Evolutionary conservation across 257 asterid species (phyloP).

Genomic region (Thymus quinquecostatus): DNA sequence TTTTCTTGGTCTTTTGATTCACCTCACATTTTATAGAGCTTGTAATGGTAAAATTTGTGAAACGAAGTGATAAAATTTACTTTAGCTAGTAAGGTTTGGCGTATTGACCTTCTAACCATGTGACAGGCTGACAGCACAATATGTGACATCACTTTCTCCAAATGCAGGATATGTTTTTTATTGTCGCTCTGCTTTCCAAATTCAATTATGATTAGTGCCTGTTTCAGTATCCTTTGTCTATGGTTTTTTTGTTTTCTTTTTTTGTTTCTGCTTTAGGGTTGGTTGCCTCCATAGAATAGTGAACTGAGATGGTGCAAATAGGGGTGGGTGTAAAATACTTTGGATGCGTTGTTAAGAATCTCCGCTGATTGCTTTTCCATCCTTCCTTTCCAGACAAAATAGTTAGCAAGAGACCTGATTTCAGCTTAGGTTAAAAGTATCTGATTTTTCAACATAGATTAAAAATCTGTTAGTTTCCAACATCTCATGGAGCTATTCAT

Average conservation of each 20-base stretch:
- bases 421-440: too few relatives aligned
- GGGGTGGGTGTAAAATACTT: conserved; percentile 10
- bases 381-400: conserved; percentile 9
- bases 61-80: conserved; percentile 18
- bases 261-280: background rate
- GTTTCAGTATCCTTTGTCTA: background rate
- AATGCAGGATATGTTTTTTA: conserved; percentile 1
- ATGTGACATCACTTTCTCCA: conserved; percentile 7
- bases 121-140: background rate
- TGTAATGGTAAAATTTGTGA: conserved; percentile 4
- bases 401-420: background rate
- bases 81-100: conserved; percentile 21
- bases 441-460: too few relatives aligned
- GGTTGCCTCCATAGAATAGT: conserved; percentile 9
- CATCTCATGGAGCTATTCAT: conserved; percentile 5
- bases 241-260: conserved; percentile 7
- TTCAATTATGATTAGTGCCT: background rate
- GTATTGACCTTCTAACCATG: conserved; percentile 11
- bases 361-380: background rate
- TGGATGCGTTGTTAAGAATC: conserved; percentile 21
- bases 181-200: background rate
- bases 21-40: conserved; percentile 17
- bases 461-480: too few relatives aligned
- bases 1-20: conserved; percentile 24
- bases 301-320: background rate